Evolutionary conservation across 163 green algal species (phyloP).

Genomic region (Volvox carteri): DNA sequence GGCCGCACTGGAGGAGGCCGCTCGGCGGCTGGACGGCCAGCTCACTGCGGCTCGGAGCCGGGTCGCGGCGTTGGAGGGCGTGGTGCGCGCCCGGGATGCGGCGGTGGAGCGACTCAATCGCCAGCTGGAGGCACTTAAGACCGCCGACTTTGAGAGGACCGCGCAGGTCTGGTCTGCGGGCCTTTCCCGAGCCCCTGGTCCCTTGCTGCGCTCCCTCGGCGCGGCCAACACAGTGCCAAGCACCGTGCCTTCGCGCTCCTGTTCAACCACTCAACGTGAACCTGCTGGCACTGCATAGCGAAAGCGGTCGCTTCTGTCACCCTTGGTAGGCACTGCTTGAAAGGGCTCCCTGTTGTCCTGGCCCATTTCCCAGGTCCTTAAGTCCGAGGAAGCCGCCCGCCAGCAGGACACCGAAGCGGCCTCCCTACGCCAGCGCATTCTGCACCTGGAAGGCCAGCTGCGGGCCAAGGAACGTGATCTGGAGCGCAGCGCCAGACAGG

Average conservation of each 20-base stretch:
- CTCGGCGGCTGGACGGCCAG: conserved; percentile 42
- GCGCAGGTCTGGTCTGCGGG: conserved; percentile 25
- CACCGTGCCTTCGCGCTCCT: no score
- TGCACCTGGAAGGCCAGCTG: conserved; percentile 54
- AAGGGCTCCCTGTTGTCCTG: no score
- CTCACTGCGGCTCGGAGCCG: conserved; percentile 18
- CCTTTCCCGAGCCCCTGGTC: no score
- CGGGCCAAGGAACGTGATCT: conserved; percentile 57
- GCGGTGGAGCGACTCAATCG: conserved; percentile 48
- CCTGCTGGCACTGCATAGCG: no score
- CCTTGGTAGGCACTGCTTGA: no score
- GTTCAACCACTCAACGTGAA: no score
- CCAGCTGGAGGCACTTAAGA: conserved; percentile 46
- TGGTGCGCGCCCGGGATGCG: conserved; percentile 41
- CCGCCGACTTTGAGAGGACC: conserved; percentile 36
- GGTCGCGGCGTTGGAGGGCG: conserved; percentile 26
- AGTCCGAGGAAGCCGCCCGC: conserved; percentile 26
- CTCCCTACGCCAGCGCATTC: conserved; percentile 3
- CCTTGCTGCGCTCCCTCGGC: no score
- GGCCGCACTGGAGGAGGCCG: conserved; percentile 52
- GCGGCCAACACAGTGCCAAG: no score
- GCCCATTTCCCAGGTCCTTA: conserved; percentile 8
- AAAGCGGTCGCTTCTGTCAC: no score
- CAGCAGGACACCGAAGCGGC: conserved; percentile 19
- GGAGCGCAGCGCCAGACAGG: conserved; percentile 36